Conservation (phyloP, 805 yeast genomes). For the Yamadazyma scolyti region DNA sequence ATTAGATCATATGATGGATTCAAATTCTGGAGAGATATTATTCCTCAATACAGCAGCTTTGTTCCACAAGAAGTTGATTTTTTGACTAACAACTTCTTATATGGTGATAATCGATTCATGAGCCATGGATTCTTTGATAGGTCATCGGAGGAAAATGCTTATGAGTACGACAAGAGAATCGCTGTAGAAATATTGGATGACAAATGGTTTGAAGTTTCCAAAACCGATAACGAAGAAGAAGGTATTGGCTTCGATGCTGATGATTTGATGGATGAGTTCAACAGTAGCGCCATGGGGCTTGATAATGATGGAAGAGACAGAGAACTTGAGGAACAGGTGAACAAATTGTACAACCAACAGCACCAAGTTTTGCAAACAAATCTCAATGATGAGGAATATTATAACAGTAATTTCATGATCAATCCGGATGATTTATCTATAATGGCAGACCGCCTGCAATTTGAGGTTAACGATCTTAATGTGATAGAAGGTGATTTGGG, state of each 20-base stretch:
- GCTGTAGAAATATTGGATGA: constrained; percentile 19
- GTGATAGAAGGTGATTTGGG: constrained; percentile 49
- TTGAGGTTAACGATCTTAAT: constrained; percentile 4
- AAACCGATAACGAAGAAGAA: neutral
- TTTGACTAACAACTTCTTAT: constrained; percentile 24
- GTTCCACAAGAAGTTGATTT: constrained; percentile 6
- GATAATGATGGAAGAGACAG: constrained; percentile 13
- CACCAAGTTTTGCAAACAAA: constrained; percentile 15
- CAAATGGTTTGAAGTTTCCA: constrained; percentile 16
- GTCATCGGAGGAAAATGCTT: constrained; percentile 22
- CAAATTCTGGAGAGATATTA: constrained; percentile 32
- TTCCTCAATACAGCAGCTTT: constrained; percentile 20
- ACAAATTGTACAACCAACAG: constrained; percentile 16
- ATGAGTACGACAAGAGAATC: constrained; percentile 3
- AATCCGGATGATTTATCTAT: constrained; percentile 16
- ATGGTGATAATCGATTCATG: constrained; percentile 38
- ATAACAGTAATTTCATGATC: constrained; percentile 17
- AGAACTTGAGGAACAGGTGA: constrained; percentile 11
- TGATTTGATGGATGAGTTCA: constrained; percentile 11
- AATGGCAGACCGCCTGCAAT: constrained; percentile 11
- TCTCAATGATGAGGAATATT: constrained; percentile 18
- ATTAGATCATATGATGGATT: constrained; percentile 44
- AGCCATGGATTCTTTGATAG: constrained; percentile 38
- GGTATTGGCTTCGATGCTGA: constrained; percentile 1
- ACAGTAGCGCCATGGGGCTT: constrained; percentile 21